Conservation (phyloP, 306 rosid species). For the Gastrolobium bilobum region DNA sequence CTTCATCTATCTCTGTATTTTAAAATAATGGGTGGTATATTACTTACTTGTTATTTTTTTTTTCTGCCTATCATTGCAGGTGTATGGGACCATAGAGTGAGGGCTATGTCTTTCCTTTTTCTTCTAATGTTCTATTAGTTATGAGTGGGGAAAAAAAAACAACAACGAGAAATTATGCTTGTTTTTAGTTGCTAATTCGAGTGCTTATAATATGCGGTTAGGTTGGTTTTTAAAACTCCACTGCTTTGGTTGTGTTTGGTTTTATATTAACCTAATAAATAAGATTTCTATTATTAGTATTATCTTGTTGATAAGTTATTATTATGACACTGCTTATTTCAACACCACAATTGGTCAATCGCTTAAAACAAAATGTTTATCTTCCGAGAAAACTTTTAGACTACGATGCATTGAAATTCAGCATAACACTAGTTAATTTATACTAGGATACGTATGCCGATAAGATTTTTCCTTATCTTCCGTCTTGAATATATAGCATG, state of each 20-base stretch:
- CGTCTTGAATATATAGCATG: no score
- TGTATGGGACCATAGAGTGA: slow-evolving; percentile 39
- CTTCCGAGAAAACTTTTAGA: neutral
- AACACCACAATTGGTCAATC: neutral
- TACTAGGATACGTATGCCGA: no score
- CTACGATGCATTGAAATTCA: no score
- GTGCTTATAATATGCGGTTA: slow-evolving; percentile 11
- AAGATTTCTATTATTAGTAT: slow-evolving; percentile 6
- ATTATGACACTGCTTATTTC: neutral
- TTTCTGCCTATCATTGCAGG: slow-evolving; percentile 39
- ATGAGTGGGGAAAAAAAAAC: slow-evolving; percentile 24
- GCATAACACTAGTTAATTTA: no score
- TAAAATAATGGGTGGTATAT: neutral
- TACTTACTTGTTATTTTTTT: neutral
- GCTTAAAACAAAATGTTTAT: neutral
- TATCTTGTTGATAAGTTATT: neutral
- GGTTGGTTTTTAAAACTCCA: slow-evolving; percentile 34
- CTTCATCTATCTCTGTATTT: neutral
- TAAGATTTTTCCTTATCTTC: no score
- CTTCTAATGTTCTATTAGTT: slow-evolving; percentile 1
- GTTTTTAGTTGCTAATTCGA: neutral
- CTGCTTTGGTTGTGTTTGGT: slow-evolving; percentile 34
- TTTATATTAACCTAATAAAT: slow-evolving; percentile 5
- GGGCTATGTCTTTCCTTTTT: slow-evolving; percentile 1
- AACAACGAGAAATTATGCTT: neutral